Evolutionary conservation across 495 filamentous ascomycete genomes (phyloP), one percentile per base, ranked within the genome.

Genomic region (Delitschia confertaspora): DNA sequence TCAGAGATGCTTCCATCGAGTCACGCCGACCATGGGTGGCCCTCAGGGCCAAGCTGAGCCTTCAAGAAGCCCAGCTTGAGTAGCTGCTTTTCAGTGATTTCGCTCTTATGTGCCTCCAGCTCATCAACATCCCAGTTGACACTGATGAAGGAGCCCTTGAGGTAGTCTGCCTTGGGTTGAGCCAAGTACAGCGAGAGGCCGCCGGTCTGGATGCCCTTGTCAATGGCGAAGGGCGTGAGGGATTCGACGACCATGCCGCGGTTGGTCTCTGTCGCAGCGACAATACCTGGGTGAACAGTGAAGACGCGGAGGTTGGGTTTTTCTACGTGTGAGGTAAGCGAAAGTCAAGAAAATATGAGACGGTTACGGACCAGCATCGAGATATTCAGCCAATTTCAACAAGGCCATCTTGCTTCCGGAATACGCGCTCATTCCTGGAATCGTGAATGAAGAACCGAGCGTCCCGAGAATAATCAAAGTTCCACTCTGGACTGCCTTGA

Each of bases 111-210:
- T 9, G 40, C 37, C 38, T 63, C 50, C 38, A 72, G 53, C 40
- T 69, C 66, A 4, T 67, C 62, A 7, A 72, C 60, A 50, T 68
- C 61, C 70, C 67, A 74, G 24, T 71, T 68, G 4, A 52, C 60
- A 26, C 42, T 37, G 6, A 73, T 39, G 44, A 60, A 64, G 38
- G 67, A 47, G 0, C 69, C 69, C n/a, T 56, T 65, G 33, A 73
- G 38, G 30, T 48, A 53, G 16, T 53, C 38, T 0, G 49, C 43
- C 17, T 47, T 32, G 6, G 27, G 60, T 60, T 41, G 67, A 50
- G 26, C 58, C 55, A 71, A 45, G 53, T 63, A 72, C n/a, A 73
- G 53, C 0, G 60, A 60, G 3, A 55, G 29, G 2, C 65, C 67
- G 6, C 60, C 67, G 6, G 60, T 60, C 17, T 72, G 51, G 18